Evolutionary conservation across 2,329 filamentous ascomycete genomes (phyloP), one percentile per base, ranked within the genome.

Genomic region (Fusarium poae): DNA sequence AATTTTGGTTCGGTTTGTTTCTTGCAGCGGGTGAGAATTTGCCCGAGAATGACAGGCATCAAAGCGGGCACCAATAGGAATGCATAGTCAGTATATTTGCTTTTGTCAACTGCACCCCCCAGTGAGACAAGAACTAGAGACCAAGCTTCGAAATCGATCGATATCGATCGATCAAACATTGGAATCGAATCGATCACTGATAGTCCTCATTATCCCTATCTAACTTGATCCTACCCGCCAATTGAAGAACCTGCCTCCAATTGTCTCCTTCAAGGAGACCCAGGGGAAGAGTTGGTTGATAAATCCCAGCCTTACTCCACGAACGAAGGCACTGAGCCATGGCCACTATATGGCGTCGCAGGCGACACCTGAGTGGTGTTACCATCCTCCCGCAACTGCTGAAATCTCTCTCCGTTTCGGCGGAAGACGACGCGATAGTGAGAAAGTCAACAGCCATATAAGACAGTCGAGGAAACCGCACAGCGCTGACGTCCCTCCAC

Each of bases 301-400:
- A 48, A 12, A 48, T 48, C 13, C 45, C 45, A 18, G 45, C 30
- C 15, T 48, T 48, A 18, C 45, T 48, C 45, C 45, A 48, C 5
- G 29, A 48, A 16, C n/a, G 20, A 48, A 48, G 44, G n/a, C 29
- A 48, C 44, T 48, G 29, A 16, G 44, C 10, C 29, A 48, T 34
- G 44, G 11, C 44, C 29, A 48, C 29, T 20, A 34, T 48, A 48
- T 48, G 44, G 8, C 29, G 29, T 48, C 29, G 29, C 13, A 48
- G 13, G 13, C n/a, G 29, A 3, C 11, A 48, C 44, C n/a, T 23
- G 4, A 48, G 44, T 13, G 29, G n/a, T 48, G 29, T 48, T 13
- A 34, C 8, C 29, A 48, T 48, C 30, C 45, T 48, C 45, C 45
- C 45, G 15, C 45, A 48, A 48, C 45, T 48, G 45, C 45, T 48